Percentiles rank a stretch among this genome's conserved stretches.
These are phyloP conservation scores for Tetradesmus obliquus DNA, from an alignment of 139 green algal genomes.

Conservation along the genomic window DNA sequence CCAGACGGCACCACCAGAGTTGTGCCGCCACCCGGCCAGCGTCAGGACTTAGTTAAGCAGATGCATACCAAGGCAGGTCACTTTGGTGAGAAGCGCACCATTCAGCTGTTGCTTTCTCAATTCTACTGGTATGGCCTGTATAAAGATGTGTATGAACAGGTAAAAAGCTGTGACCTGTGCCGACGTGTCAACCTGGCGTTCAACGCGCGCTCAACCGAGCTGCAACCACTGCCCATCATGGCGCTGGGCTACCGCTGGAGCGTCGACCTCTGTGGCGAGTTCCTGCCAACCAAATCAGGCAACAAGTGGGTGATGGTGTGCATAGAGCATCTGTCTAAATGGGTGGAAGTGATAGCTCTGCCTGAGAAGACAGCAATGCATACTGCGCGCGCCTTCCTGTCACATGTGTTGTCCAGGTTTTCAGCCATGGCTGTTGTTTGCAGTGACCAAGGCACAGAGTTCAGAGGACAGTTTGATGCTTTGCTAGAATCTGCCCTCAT, in stretches of 20 bases:
- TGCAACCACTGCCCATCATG: slow-evolving; percentile 37
- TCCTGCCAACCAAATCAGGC: background rate
- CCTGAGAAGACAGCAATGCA: background rate
- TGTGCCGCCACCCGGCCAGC: slow-evolving; percentile 18
- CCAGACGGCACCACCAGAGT: background rate
- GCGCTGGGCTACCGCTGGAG: slow-evolving; percentile 43
- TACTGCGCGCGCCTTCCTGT: slow-evolving; percentile 28
- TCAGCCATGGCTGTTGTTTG: slow-evolving; percentile 48
- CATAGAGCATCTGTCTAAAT: slow-evolving; percentile 53
- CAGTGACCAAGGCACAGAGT: slow-evolving; percentile 54
- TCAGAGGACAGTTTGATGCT: slow-evolving; percentile 44
- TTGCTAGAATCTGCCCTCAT: slow-evolving; percentile 41
- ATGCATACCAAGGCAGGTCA: slow-evolving; percentile 23
- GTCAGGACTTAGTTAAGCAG: background rate
- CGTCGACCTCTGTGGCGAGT: slow-evolving; percentile 27
- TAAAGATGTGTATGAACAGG: background rate
- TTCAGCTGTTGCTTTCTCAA: background rate
- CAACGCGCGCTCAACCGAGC: background rate
- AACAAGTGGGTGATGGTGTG: slow-evolving; percentile 52
- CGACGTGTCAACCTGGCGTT: background rate
- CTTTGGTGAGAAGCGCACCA: slow-evolving; percentile 6
- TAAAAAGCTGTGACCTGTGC: slow-evolving; percentile 10
- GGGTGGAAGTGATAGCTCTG: slow-evolving; percentile 43
- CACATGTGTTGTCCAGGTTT: slow-evolving; percentile 36
- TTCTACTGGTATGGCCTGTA: slow-evolving; percentile 41